Base-by-base conservation (phyloP, 176 grass and related monocot genomes). In the Calamus simplicifolius region DNA sequence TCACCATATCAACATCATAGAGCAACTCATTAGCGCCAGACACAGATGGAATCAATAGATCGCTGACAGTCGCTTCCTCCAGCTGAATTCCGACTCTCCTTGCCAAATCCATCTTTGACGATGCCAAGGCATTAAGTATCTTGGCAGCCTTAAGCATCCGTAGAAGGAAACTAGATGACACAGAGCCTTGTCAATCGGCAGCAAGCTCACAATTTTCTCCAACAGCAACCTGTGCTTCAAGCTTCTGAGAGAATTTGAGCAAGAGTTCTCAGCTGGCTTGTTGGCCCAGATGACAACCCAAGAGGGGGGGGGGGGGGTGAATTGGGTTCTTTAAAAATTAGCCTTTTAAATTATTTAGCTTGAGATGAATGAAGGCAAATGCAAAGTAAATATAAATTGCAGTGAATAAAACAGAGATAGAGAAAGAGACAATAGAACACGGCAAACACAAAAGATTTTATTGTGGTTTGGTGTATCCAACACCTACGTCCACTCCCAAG, bases 151-250 rank as follows among this genome's bases (percentile, higher is more conserved):
- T 98, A 56, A 92, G 84, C 56, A 98, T 84, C 69, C 79, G 82
- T 19, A 98, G 84, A 23, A 98, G 53, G 63, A 92, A 98, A 1
- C 78, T 61, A 57, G 87, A 98, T 5, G 87, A 85, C 27, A 88
- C 93, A 27, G 93, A 73, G 62, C 83, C 79, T 63, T 76, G 62
- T 92, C 87, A 14, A 43, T 53, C 0, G 92, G 92, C 14, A 97
- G 61, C 53, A 97, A 75, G 58, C 84, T 97, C 8, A 91, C 81
- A 52, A 91, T 82, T 78, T 91, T 97, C 59, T 97, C 93, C 4
- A 98, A 62, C 18, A 89, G 64, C 50, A 89, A 77, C 14, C 81
- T 77, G 29, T 89, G 84, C 66, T 81, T 70, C 59, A 66, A 57
- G 17, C 76, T 18, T 61, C 81, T 87, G 19, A 78, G 49, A 4